Conservation (phyloP, 1,284 basidiomycete genomes). For the Meira nashicola region DNA sequence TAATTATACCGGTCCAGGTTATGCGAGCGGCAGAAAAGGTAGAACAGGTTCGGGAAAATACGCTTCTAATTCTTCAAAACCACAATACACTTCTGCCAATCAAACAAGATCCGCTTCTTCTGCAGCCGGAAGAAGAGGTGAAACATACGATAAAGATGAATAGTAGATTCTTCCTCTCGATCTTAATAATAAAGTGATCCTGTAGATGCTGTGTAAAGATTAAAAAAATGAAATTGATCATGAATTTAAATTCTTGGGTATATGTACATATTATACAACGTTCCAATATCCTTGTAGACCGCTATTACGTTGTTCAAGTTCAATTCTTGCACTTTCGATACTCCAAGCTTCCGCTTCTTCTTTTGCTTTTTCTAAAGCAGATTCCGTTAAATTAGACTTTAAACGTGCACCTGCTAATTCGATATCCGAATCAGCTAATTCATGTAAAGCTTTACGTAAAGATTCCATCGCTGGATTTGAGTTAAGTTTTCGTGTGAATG, state of each 20-base stretch:
- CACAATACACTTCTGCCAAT: not conserved
- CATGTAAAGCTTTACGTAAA: not conserved
- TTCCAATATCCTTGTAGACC: conserved; percentile 1
- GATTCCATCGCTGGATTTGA: not conserved
- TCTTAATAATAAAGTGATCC: no score
- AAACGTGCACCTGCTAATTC: conserved; percentile 7
- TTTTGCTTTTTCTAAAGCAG: conserved; percentile 1
- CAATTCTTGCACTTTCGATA: not conserved
- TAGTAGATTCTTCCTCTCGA: no score
- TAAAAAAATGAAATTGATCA: no score
- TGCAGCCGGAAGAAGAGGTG: no score
- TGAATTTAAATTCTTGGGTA: no score
- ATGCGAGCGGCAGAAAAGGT: conserved; percentile 37
- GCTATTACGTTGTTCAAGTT: not conserved
- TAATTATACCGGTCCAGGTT: conserved; percentile 49
- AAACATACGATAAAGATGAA: no score
- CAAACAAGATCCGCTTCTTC: no score
- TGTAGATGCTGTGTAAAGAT: no score
- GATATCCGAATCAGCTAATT: conserved; percentile 3
- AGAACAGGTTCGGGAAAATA: conserved; percentile 12
- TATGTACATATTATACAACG: no score
- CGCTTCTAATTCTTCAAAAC: not conserved
- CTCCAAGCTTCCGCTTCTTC: conserved; percentile 9
- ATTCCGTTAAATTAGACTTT: conserved; percentile 3
- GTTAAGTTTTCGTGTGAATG: no score